A percentile compares a stretch with the other conserved stretches of the same genome.
phyloP scores from a whole-genome alignment of 345 rosid species.

The Boechera divaricarpa region DNA sequence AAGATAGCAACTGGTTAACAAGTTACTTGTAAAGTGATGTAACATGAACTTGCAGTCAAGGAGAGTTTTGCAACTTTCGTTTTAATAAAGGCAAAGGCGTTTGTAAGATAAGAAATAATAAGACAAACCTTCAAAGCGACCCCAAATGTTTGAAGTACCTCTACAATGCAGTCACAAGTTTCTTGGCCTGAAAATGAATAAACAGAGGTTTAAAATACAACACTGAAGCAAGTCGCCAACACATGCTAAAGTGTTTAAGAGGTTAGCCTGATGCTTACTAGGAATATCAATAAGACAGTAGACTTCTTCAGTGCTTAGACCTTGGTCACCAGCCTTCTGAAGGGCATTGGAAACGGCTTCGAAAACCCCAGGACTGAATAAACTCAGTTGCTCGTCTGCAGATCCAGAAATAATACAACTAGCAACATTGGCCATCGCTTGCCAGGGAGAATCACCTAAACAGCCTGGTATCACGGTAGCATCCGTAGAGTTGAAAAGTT shows the following conservation, averaged over 20 bases:
- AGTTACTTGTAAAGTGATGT: neutral
- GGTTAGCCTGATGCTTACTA: constrained; percentile 44
- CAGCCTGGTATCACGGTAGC: constrained; percentile 47
- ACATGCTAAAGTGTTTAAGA: neutral
- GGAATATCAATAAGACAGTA: constrained; percentile 49
- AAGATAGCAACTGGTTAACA: constrained; percentile 19
- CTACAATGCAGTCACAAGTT: constrained; percentile 51
- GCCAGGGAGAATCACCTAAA: constrained; percentile 67
- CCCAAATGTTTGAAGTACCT: constrained; percentile 85
- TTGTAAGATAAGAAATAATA: neutral
- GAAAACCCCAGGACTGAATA: constrained; percentile 57
- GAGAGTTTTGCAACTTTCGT: too few relatives aligned
- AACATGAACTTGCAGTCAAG: neutral
- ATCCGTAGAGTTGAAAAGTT: constrained; percentile 47
- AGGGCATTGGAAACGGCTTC: constrained; percentile 60
- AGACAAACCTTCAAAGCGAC: constrained; percentile 74
- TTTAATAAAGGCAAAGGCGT: too few relatives aligned
- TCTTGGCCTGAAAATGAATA: constrained; percentile 58
- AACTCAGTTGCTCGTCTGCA: constrained; percentile 45
- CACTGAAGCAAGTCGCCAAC: constrained; percentile 12
- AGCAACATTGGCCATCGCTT: constrained; percentile 73
- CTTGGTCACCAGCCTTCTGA: constrained; percentile 96
- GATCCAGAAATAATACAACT: constrained; percentile 49
- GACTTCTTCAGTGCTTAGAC: constrained; percentile 71
- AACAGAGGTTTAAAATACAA: constrained; percentile 25